phyloP scores from a whole-genome alignment of 2,329 filamentous ascomycete species.

The Ustulina deusta region DNA sequence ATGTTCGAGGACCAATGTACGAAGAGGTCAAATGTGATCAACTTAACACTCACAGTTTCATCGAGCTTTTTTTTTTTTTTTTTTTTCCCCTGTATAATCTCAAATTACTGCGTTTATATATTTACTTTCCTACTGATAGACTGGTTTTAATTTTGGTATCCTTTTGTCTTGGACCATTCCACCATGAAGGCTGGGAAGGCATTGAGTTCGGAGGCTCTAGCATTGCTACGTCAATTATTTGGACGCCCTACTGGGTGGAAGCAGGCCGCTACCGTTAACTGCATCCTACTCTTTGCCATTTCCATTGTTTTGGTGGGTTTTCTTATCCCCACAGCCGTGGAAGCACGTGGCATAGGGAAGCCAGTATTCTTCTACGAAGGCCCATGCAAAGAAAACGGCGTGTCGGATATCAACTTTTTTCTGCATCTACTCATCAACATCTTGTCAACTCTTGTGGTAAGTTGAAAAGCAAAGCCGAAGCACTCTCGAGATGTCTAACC shows the following conservation, averaged over 20 bases:
- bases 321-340: background rate
- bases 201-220: background rate
- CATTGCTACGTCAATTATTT: background rate
- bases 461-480: background rate
- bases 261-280: conserved; percentile 3
- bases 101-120: too few species aligned
- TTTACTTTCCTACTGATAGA: too few species aligned
- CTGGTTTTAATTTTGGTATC: too few species aligned
- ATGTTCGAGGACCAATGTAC: too few species aligned
- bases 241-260: conserved; percentile 9
- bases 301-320: background rate
- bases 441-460: conserved; percentile 44
- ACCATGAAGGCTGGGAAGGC: background rate
- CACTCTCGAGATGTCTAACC: too few species aligned
- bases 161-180: too few species aligned
- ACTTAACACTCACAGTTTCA: too few species aligned
- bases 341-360: background rate
- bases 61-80: too few species aligned
- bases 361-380: conserved; percentile 9
- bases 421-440: too few species aligned
- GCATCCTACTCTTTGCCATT: conserved; percentile 4
- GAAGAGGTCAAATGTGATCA: too few species aligned
- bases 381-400: background rate
- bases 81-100: too few species aligned
- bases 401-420: background rate